Percentiles rank a stretch among this genome's conserved stretches.
phyloP scores from a whole-genome alignment of 257 asterid genomes.

The Primulina tabacum region DNA sequence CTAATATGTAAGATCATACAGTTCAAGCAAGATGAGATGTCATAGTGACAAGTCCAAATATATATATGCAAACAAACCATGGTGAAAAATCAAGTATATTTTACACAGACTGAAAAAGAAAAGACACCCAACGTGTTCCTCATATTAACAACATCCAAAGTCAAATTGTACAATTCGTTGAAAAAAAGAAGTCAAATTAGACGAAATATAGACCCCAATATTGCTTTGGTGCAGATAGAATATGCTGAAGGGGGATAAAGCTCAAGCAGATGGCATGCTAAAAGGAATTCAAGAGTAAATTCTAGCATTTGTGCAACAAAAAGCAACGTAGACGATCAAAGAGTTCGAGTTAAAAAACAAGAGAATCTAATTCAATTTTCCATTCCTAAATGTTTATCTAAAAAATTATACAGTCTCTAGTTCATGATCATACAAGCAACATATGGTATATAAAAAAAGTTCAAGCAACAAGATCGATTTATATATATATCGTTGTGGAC shows the following conservation, averaged over 20 bases:
- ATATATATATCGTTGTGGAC: too few relatives aligned
- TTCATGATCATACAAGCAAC: conserved; percentile 2
- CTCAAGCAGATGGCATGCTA: background rate
- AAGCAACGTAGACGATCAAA: background rate
- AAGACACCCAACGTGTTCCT: background rate
- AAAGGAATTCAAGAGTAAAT: conserved; percentile 1
- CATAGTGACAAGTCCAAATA: conserved; percentile 14
- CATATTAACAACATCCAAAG: background rate
- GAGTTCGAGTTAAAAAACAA: background rate
- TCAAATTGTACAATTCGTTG: background rate
- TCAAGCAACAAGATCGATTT: background rate
- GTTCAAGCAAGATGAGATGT: conserved; percentile 14
- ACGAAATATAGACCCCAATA: background rate
- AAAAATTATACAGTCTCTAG: conserved; percentile 5
- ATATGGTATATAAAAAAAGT: background rate
- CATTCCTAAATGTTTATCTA: conserved; percentile 16
- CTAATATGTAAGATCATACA: conserved; percentile 5
- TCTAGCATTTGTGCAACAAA: conserved; percentile 6
- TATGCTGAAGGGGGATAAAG: background rate
- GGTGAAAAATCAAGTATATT: background rate
- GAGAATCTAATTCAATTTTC: background rate
- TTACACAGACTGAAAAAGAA: conserved; percentile 1
- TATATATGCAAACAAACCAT: background rate
- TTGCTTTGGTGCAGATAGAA: background rate
- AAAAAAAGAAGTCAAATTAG: background rate